Conservation (phyloP, 768 basidiomycete genomes). For the Podaxis sp. region DNA sequence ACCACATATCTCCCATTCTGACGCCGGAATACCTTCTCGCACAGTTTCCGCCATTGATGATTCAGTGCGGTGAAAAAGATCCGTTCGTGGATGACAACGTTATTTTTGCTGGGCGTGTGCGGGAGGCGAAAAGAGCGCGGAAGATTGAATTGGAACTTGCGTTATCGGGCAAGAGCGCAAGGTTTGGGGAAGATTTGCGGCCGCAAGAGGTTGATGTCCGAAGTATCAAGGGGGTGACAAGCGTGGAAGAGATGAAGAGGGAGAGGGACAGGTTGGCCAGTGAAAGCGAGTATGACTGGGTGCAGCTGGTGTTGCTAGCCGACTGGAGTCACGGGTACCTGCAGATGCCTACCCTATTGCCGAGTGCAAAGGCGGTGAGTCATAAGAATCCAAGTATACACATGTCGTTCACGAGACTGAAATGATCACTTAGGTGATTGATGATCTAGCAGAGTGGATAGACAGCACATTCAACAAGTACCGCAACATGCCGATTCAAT, state of each 20-base stretch:
- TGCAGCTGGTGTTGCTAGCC: slow-evolving; percentile 88
- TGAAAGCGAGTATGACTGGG: slow-evolving; percentile 93
- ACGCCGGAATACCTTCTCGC: slow-evolving; percentile 82
- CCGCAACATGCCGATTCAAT: slow-evolving; percentile 17
- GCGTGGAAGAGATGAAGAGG: slow-evolving; percentile 42
- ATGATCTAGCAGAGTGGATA: slow-evolving; percentile 91
- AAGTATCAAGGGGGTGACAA: slow-evolving; percentile 29
- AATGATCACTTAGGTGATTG: slow-evolving; percentile 49
- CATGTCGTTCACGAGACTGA: slow-evolving; percentile 1
- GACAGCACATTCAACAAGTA: slow-evolving; percentile 65
- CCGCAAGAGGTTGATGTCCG: slow-evolving; percentile 51
- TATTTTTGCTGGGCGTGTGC: slow-evolving; percentile 92
- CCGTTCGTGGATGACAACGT: slow-evolving; percentile 98
- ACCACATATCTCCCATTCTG: slow-evolving; percentile 93
- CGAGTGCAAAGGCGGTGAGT: slow-evolving; percentile 66
- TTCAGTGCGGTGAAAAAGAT: slow-evolving; percentile 93
- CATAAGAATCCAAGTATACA: background rate
- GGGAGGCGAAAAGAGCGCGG: slow-evolving; percentile 89
- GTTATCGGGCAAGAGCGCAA: slow-evolving; percentile 59
- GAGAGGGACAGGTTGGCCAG: slow-evolving; percentile 60
- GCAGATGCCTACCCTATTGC: slow-evolving; percentile 90
- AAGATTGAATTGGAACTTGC: slow-evolving; percentile 69
- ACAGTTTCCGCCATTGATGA: slow-evolving; percentile 89
- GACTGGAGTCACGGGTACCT: slow-evolving; percentile 98
- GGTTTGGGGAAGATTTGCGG: slow-evolving; percentile 60